Evolutionary conservation across 2,329 filamentous ascomycete species (phyloP).

Genomic region (Epichloe hybrida): DNA sequence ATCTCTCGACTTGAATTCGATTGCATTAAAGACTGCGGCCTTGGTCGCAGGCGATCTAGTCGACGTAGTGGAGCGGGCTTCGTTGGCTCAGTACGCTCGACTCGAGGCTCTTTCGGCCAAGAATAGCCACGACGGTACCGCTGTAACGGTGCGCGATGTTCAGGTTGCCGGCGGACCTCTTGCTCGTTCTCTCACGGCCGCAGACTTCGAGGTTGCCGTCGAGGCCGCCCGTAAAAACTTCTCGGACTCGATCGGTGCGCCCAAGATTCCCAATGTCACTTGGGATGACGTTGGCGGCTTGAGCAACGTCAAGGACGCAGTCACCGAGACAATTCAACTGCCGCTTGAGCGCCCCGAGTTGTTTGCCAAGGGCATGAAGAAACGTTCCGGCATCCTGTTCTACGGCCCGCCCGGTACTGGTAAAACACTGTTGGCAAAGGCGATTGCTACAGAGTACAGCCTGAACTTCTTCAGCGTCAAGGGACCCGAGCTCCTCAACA

Average conservation of each 20-base stretch:
- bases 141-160: constrained; percentile 65
- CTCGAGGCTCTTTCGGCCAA: constrained; percentile 56
- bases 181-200: constrained; percentile 63
- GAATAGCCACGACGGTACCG: constrained; percentile 21
- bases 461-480: constrained; percentile 93
- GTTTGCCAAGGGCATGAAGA: constrained; percentile 96
- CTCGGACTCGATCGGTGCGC: constrained; percentile 89
- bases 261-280: constrained; percentile 92
- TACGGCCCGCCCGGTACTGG: constrained; percentile 85
- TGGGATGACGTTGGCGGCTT: constrained; percentile 95
- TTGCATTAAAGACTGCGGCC: constrained; percentile 91
- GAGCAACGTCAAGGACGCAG: constrained; percentile 89
- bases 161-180: constrained; percentile 73
- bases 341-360: constrained; percentile 84
- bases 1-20: constrained; percentile 68
- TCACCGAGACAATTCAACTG: constrained; percentile 90
- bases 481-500: constrained; percentile 81
- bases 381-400: constrained; percentile 84
- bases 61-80: constrained; percentile 83
- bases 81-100: constrained; percentile 61
- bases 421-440: constrained; percentile 85
- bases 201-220: constrained; percentile 84
- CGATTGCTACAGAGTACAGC: constrained; percentile 85
- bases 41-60: constrained; percentile 88
- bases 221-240: constrained; percentile 96